phyloP scores from a whole-genome alignment of 768 basidiomycete genomes.

The Russula griseocarnosa region DNA sequence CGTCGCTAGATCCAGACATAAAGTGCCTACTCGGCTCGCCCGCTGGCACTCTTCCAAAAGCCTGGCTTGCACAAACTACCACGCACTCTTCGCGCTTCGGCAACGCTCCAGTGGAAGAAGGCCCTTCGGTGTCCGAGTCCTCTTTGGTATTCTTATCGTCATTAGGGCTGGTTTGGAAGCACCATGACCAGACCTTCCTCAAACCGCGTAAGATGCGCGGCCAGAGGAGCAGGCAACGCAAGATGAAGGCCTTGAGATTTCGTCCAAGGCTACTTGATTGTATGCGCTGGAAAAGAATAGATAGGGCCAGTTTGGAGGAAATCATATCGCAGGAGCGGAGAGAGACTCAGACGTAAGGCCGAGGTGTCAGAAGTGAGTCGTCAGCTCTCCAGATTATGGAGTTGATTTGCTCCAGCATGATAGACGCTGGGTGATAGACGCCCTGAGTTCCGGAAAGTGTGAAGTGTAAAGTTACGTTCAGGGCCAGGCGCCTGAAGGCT shows the following conservation, averaged over 20 bases:
- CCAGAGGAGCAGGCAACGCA: constrained; percentile 6
- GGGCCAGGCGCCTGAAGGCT: too few relatives aligned
- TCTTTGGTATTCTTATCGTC: not conserved
- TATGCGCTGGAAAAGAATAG: not conserved
- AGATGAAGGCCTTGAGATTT: constrained; percentile 5
- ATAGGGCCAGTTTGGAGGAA: not conserved
- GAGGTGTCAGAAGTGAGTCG: not conserved
- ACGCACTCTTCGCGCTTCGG: not conserved
- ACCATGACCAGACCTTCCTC: not conserved
- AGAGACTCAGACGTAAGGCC: not conserved
- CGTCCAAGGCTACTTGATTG: not conserved
- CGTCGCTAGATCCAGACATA: not conserved
- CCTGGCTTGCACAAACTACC: constrained; percentile 2
- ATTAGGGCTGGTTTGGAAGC: not conserved
- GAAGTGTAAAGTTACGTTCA: not conserved
- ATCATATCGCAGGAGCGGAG: not conserved
- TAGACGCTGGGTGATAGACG: not conserved
- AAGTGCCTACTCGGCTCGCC: not conserved
- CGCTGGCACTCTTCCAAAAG: not conserved
- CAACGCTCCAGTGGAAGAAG: not conserved
- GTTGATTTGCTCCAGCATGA: not conserved
- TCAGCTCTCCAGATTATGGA: too few relatives aligned
- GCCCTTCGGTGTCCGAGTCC: not conserved
- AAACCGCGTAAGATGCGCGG: not conserved
- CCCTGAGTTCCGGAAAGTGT: not conserved